phyloP scores from a whole-genome alignment of 331 rosid species.

The Quercus tomentella region DNA sequence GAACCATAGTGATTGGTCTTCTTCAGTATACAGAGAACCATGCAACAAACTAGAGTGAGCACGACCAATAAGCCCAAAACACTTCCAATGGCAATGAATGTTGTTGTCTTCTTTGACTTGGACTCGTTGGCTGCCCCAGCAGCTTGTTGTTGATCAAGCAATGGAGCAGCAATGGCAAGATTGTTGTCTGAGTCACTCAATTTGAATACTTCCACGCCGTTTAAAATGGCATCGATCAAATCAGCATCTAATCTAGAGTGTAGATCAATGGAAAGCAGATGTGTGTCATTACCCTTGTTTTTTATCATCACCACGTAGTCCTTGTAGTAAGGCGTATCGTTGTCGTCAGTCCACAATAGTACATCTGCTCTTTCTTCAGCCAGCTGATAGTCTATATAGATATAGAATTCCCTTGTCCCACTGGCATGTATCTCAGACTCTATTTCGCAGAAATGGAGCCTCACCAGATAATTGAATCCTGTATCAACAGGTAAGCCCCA shows the following conservation, averaged over 20 bases:
- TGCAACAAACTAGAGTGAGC: too few species aligned
- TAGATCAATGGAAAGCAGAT: not conserved
- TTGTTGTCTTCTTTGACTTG: not conserved
- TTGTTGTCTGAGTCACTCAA: not conserved
- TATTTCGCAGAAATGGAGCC: too few species aligned
- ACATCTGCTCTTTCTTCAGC: not conserved
- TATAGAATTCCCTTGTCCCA: not conserved
- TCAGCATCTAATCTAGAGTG: not conserved
- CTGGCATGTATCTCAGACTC: too few species aligned
- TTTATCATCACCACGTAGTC: not conserved
- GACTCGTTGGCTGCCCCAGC: not conserved
- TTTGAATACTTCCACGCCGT: not conserved
- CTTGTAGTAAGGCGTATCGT: not conserved
- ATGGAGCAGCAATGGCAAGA: not conserved
- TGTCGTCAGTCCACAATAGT: not conserved
- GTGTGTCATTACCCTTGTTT: too few species aligned
- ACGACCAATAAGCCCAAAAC: not conserved
- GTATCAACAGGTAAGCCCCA: too few species aligned
- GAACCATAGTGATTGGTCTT: too few species aligned
- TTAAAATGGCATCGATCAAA: not conserved
- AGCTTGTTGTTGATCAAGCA: not conserved
- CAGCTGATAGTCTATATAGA: not conserved
- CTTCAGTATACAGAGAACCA: too few species aligned
- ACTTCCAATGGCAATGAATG: not conserved
- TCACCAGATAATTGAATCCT: too few species aligned